Base-by-base conservation (phyloP, 768 basidiomycete species). In the Mycena olivaceomarginata region DNA sequence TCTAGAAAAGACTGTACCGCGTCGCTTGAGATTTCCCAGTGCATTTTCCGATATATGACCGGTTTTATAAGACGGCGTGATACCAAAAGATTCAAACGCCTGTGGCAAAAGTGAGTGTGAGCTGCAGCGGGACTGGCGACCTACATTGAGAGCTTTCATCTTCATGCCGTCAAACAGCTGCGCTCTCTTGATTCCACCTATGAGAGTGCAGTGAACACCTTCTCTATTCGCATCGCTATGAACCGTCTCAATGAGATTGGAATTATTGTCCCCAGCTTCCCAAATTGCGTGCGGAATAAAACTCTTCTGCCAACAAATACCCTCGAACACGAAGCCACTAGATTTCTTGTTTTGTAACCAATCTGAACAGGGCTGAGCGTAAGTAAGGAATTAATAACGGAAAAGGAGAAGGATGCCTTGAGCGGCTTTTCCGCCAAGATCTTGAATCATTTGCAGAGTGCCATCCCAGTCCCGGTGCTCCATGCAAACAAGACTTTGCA, bases 251-350 rank as follows among this genome's bases (percentile, higher is more conserved):
- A 82, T 79, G 0, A 84, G 39, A 46, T 86, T 86, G 5, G 71
- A 83, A 7, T 75, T 83, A 2, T 53, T 13, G n/a, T 83, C 74
- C 0, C 82, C 82, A 4, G 75, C 79, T 41, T 79, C 59, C 85
- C 85, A 86, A 0, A 86, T 77, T 0, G 62, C 48, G 6, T 31
- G 11, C 0, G 83, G 83, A n/a, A 85, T 85, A 31, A 74, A 80
- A 62, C 83, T 84, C 20, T 74, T 77, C 48, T 82, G 79, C 83
- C 84, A 85, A 72, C 84, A 86, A 5, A 86, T 72, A 0, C 70
- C 85, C 0, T 79, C 59, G 46, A 84, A 79, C 0, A 79, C 83
- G 69, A 85, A 86, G 16, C 78, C 72, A 40, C 79, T 74, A 2
- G 74, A 39, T 15, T 75, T 40, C 68, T 85, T 84, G 53, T 85